Percentiles rank a stretch among this genome's conserved stretches.
phyloP scores from a whole-genome alignment of 2,329 filamentous ascomycete species.

The Neonectria neomacrospora region DNA sequence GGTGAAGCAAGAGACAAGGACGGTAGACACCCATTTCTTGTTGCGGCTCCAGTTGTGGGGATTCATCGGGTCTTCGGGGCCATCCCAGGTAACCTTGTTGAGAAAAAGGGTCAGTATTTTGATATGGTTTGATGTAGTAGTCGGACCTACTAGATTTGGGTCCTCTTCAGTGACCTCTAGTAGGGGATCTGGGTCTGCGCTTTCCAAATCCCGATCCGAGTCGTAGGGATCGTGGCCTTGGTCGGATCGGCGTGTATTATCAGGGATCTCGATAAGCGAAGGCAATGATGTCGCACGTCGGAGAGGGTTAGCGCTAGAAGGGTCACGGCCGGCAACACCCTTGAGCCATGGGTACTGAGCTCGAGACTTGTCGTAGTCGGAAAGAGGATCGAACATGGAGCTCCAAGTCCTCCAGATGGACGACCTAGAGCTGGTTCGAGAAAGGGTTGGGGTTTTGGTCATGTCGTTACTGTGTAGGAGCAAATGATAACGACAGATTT shows the following conservation, averaged over 20 bases:
- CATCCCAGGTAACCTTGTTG: conserved; percentile 55
- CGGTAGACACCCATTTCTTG: conserved; percentile 50
- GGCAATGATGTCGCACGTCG: conserved; percentile 22
- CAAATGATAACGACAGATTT: conserved; percentile 7
- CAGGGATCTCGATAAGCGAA: conserved; percentile 23
- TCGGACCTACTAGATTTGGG: conserved; percentile 36
- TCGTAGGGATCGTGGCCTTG: conserved; percentile 4
- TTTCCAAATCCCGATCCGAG: conserved; percentile 20
- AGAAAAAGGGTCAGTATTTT: not conserved
- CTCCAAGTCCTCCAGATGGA: conserved; percentile 47
- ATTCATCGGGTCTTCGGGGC: conserved; percentile 54
- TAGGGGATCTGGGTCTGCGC: conserved; percentile 22
- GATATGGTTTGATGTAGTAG: not conserved
- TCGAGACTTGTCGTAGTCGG: conserved; percentile 45
- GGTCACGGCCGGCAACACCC: not conserved
- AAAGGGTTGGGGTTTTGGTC: conserved; percentile 29
- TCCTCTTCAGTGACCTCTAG: conserved; percentile 26
- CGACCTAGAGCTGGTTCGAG: conserved; percentile 38
- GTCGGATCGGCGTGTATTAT: conserved; percentile 4
- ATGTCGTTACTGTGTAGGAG: conserved; percentile 8
- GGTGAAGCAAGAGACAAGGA: conserved; percentile 55
- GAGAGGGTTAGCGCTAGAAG: conserved; percentile 3
- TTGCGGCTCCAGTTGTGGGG: conserved; percentile 59
- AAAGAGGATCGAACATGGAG: conserved; percentile 34
- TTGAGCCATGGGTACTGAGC: conserved; percentile 46